These are phyloP conservation scores for Chalciporus piperatus DNA, from an alignment of 768 basidiomycete genomes.

Conservation along the genomic window DNA sequence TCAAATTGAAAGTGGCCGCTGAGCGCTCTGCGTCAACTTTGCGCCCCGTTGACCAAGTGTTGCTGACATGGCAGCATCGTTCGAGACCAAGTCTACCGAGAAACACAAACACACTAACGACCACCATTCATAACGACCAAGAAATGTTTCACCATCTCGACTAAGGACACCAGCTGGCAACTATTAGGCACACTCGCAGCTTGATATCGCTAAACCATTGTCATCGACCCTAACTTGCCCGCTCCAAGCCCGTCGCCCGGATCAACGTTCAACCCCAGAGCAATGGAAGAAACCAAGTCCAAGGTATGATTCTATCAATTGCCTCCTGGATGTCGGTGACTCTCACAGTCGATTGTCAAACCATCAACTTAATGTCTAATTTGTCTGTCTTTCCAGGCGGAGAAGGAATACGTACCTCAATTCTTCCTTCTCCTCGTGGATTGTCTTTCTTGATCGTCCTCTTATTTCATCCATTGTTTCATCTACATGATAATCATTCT, in stretches of 20 bases:
- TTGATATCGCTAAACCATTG: neutral
- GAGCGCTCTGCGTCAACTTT: no score
- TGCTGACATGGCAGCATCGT: no score
- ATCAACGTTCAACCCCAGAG: conserved; percentile 1
- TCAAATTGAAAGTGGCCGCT: no score
- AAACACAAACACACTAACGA: no score
- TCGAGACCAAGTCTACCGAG: no score
- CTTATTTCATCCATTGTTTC: neutral
- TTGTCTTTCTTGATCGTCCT: neutral
- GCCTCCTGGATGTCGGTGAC: neutral
- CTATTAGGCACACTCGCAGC: neutral
- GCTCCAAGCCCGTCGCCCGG: no score
- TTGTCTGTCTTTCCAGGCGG: conserved; percentile 15
- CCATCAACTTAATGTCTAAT: neutral
- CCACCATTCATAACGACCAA: no score
- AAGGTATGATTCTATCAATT: conserved; percentile 20
- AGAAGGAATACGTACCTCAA: conserved; percentile 28
- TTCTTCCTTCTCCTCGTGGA: neutral
- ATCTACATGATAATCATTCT: no score
- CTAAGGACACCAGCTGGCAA: no score
- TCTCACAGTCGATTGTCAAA: neutral
- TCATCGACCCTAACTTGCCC: no score
- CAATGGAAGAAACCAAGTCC: conserved; percentile 21
- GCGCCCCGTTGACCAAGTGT: no score
- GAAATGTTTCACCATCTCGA: no score